These are phyloP conservation scores for Venturia carpophila DNA, from an alignment of 2,329 filamentous ascomycete species.

Conservation along the genomic window DNA sequence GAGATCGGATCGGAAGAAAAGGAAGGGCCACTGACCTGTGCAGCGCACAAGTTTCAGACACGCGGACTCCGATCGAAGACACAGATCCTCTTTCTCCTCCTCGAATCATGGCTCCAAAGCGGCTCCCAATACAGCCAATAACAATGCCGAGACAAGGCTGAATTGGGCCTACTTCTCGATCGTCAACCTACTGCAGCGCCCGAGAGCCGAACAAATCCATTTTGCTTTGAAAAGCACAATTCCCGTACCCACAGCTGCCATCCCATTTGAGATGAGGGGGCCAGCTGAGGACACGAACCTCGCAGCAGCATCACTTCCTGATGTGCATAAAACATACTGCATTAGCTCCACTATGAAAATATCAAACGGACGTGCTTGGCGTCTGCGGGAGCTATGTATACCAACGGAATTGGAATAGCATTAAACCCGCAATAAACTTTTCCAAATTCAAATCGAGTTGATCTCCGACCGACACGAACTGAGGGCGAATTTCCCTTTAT, in stretches of 20 bases:
- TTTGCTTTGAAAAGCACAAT: neutral
- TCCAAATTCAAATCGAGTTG: neutral
- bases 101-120: neutral
- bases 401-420: neutral
- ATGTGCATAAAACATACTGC: neutral
- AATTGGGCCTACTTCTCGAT: neutral
- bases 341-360: neutral
- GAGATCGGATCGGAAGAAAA: neutral
- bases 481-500: neutral
- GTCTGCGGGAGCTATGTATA: neutral
- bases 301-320: neutral
- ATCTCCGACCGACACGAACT: neutral
- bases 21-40: neutral
- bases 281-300: neutral
- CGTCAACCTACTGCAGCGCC: neutral
- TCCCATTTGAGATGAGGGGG: neutral
- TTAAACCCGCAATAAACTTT: neutral
- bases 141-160: conserved; percentile 6
- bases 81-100: neutral
- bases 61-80: neutral
- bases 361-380: neutral
- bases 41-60: neutral
- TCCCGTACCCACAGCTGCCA: neutral
- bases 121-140: neutral
- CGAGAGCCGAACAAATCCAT: neutral